Base-by-base conservation (phyloP, 2,329 filamentous ascomycete species). In the Ophiostoma australiae region DNA sequence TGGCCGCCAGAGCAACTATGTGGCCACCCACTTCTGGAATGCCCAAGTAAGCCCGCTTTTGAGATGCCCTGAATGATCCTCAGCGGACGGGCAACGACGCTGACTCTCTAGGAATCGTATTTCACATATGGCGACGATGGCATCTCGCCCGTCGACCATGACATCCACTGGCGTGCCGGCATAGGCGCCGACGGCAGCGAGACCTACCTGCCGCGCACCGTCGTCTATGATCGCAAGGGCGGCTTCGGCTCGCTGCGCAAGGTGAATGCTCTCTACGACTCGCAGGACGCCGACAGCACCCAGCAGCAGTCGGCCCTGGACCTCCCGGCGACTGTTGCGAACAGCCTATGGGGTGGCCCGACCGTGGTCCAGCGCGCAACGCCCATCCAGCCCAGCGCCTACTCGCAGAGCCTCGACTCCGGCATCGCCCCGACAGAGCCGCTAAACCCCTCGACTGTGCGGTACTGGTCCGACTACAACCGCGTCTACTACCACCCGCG, bases 21-120 rank as follows among this genome's bases (percentile, higher is more conserved):
- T 96, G 31, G 94, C 91, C 39, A 96, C 94, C 0, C 95, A 99
- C 82, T 99, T 97, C 80, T 99, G 95, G 95, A 99, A 99, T 77
- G 85, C 91, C 6, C 94, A 97, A 84, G 92, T 92, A 77, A 65
- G 6, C 27, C 27, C 6, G 23, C 41, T 6, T 13, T 10, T 39
- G n/a, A 44, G 13, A 44, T 15, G 68, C 20, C 48, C 5, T 4
- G 23, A 4, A 33, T 15, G 2, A 7, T 15, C 31, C 13, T 8
- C 58, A 3, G 17, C 15, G 61, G 11, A 3, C 10, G 7, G 23
- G 27, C n/a, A 23, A 27, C 8, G 23, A 33, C 27, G n/a, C 61
- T 66, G 65, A 67, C 65, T 7, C 10, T 58, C 52, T 17, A 97
- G 91, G 95, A 99, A 84, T 97, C 94, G 0, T 99, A 99, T 81